These are phyloP conservation scores for Epichloe coenophiala DNA, from an alignment of 2,329 filamentous ascomycete species.

Conservation along the genomic window DNA sequence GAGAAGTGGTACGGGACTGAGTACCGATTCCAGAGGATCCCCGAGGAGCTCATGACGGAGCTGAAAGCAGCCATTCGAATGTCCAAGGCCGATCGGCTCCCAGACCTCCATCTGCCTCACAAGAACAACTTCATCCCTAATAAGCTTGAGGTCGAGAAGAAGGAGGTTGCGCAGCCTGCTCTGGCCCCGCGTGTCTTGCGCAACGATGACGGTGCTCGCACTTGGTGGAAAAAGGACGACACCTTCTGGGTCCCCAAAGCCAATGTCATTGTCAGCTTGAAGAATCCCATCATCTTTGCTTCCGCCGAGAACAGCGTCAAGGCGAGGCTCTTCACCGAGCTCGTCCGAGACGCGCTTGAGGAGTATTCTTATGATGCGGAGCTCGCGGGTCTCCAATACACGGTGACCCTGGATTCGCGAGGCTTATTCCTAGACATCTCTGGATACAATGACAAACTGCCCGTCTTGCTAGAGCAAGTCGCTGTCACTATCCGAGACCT, in stretches of 20 bases:
- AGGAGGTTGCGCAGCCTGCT: slow-evolving; percentile 64
- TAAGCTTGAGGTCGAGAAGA: slow-evolving; percentile 88
- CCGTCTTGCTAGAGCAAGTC: slow-evolving; percentile 81
- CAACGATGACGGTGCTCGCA: slow-evolving; percentile 61
- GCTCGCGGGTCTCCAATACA: slow-evolving; percentile 76
- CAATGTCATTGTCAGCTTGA: slow-evolving; percentile 67
- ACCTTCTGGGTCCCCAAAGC: slow-evolving; percentile 97
- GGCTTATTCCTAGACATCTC: slow-evolving; percentile 68
- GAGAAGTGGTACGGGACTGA: slow-evolving; percentile 99
- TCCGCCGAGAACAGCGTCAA: slow-evolving; percentile 70
- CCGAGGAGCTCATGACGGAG: slow-evolving; percentile 58
- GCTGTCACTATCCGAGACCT: slow-evolving; percentile 72
- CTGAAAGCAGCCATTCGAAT: slow-evolving; percentile 51
- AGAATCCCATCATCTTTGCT: slow-evolving; percentile 65
- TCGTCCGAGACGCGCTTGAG: slow-evolving; percentile 77
- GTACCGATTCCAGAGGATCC: slow-evolving; percentile 71
- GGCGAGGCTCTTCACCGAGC: slow-evolving; percentile 64
- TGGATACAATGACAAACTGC: slow-evolving; percentile 94
- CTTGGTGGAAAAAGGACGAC: slow-evolving; percentile 98
- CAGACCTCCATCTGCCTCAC: slow-evolving; percentile 73
- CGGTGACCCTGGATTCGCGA: slow-evolving; percentile 55
- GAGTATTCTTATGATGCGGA: slow-evolving; percentile 96
- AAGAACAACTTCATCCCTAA: slow-evolving; percentile 94
- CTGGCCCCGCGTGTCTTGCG: slow-evolving; percentile 69
- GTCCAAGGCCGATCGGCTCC: slow-evolving; percentile 43